These are phyloP conservation scores for Lizonia empirigonia DNA, from an alignment of 2,329 filamentous ascomycete genomes.

Conservation along the genomic window DNA sequence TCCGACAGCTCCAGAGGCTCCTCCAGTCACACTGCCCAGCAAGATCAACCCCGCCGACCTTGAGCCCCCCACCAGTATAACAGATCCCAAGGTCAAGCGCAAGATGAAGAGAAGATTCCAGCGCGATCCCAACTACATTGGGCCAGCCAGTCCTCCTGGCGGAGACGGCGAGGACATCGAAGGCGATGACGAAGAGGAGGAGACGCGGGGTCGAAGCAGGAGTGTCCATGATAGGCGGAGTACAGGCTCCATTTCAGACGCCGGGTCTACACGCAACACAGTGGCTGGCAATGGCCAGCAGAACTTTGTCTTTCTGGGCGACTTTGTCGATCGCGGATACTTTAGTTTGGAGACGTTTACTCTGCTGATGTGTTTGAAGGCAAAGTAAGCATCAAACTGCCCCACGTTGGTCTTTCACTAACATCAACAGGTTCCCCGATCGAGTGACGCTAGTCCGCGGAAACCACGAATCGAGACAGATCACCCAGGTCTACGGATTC, in stretches of 20 bases:
- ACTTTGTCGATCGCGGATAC: slow-evolving; percentile 76
- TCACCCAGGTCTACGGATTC: slow-evolving; percentile 98
- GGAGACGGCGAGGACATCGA: slow-evolving; percentile 56
- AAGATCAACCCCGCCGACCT: slow-evolving; percentile 90
- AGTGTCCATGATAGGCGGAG: slow-evolving; percentile 50
- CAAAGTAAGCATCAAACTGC: slow-evolving; percentile 58
- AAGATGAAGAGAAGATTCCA: slow-evolving; percentile 71
- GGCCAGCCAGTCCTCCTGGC: slow-evolving; percentile 55
- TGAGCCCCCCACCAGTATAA: slow-evolving; percentile 88
- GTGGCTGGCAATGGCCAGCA: slow-evolving; percentile 62
- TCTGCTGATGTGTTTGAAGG: slow-evolving; percentile 73
- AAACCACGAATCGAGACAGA: slow-evolving; percentile 97
- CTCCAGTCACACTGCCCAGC: slow-evolving; percentile 65
- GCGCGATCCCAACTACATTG: slow-evolving; percentile 59
- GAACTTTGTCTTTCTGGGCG: slow-evolving; percentile 72
- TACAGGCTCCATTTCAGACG: slow-evolving; percentile 51
- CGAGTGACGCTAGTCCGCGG: slow-evolving; percentile 74
- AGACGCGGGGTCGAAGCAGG: slow-evolving; percentile 52
- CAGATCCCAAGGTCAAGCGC: slow-evolving; percentile 82
- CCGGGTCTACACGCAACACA: slow-evolving; percentile 47
- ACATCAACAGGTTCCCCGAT: slow-evolving; percentile 65
- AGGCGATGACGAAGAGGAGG: slow-evolving; percentile 54
- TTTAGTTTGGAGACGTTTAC: slow-evolving; percentile 77
- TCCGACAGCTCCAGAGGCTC: slow-evolving; percentile 64
- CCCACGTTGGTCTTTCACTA: not conserved